A percentile compares a stretch with the other conserved stretches of the same genome.
These are phyloP conservation scores for Tetratostichococcus sp. DNA, from an alignment of 139 green algal species.

Conservation along the genomic window DNA sequence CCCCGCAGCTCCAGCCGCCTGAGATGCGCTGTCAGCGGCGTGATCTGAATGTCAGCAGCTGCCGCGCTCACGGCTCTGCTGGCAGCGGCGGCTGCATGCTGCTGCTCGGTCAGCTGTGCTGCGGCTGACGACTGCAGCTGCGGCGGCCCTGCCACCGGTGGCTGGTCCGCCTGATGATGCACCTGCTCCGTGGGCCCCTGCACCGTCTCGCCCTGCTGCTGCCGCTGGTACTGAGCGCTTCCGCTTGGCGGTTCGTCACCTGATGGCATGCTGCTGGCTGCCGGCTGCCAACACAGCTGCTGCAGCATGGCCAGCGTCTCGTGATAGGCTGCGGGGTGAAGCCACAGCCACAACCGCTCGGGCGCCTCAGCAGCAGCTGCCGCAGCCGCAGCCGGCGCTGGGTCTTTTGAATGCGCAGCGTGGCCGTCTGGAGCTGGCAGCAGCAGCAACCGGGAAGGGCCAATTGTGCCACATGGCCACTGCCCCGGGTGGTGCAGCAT, in stretches of 20 bases:
- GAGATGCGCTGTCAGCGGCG: slow-evolving; percentile 1
- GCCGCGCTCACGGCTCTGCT: too few relatives aligned
- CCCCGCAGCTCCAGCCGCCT: slow-evolving; percentile 23
- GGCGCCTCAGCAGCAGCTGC: neutral
- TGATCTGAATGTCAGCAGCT: too few relatives aligned
- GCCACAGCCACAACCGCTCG: neutral
- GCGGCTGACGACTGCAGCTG: too few relatives aligned
- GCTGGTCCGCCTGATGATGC: too few relatives aligned
- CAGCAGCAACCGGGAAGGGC: slow-evolving; percentile 20
- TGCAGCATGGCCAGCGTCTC: neutral
- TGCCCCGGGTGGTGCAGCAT: slow-evolving; percentile 25
- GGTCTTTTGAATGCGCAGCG: neutral
- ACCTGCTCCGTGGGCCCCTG: neutral
- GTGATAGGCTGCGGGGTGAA: neutral
- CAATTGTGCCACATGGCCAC: slow-evolving; percentile 24
- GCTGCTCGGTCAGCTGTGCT: too few relatives aligned
- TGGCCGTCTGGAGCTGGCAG: slow-evolving; percentile 1
- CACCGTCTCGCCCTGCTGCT: slow-evolving; percentile 5
- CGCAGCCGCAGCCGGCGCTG: neutral
- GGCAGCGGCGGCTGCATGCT: too few relatives aligned
- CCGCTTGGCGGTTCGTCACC: too few relatives aligned
- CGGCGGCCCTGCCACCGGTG: too few relatives aligned
- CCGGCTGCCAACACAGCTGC: neutral
- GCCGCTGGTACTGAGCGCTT: slow-evolving; percentile 20
- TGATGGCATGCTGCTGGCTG: neutral